Base-by-base conservation (phyloP, 129 eudicot genomes). In the Ambrosia trifida region DNA sequence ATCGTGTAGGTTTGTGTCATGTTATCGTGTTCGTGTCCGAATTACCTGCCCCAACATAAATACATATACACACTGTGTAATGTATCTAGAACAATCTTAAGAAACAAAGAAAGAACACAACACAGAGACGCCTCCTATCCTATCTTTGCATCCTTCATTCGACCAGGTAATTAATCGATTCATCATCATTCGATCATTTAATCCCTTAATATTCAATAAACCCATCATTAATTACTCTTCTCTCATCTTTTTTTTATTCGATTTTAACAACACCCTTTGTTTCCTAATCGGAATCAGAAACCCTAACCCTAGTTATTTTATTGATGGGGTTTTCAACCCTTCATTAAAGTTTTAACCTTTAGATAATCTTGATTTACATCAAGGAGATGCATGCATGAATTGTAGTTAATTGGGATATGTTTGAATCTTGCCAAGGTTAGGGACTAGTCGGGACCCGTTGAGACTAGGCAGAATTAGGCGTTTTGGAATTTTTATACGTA, bases 241-340 rank as follows among this genome's bases (percentile, higher is more conserved):
- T 58, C 8, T 60, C 5, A 24, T 44, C 3, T 18, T 18, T 58
- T 5, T 12, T 32, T 47, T 10, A 10, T 73, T 33, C 62, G 70
- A 46, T 61, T 47, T 73, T 47, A 30, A 30, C 68, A n/a, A 30
- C 66, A 58, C 44, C 76, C 44, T 41, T 57, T 17, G 28, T 43
- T 9, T 41, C 44, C n/a, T 31, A 31, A 7, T 10, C 20, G 4
- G 60, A 17, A 44, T 45, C 77, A 47, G 69, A 61, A 73, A 61
- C 77, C 77, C 77, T 73, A 73, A 49, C 49, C 50, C 50, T 60
- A 73, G 69, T 32, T 35, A 10, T 24, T 47, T 36, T 50, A 61
- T 73, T 51, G 6, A 11, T 30, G 12, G 45, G 10, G 2, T 30
- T 68, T 68, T n/a, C 4, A 4, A 31, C 8, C 58, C 44, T 9